Evolutionary conservation across 148 eudicot genomes (phyloP).

Genomic region (Vaccinium vitisidaea): DNA sequence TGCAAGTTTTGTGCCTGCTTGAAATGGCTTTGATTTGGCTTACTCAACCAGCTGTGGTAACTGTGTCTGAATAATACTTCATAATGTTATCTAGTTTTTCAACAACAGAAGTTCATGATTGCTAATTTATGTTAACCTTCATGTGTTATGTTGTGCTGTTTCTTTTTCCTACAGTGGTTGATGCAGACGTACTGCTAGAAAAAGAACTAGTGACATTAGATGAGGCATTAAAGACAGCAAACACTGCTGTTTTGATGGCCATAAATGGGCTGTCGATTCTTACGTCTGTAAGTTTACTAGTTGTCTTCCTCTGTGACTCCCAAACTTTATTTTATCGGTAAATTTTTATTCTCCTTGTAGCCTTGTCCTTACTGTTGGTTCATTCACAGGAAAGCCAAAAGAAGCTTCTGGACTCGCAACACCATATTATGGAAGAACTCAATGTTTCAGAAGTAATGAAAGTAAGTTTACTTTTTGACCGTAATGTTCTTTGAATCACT

Average conservation of each 20-base stretch:
- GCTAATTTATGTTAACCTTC: constrained; percentile 13
- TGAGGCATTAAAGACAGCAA: constrained; percentile 78
- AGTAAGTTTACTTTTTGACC: constrained; percentile 36
- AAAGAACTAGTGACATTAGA: constrained; percentile 88
- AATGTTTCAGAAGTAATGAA: constrained; percentile 43
- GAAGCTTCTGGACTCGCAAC: constrained; percentile 46
- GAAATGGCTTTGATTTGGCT: not conserved
- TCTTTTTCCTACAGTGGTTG: constrained; percentile 52
- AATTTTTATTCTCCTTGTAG: not conserved
- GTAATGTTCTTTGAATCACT: not conserved
- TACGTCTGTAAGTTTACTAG: constrained; percentile 57
- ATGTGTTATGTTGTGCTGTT: constrained; percentile 13
- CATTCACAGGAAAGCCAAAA: constrained; percentile 54
- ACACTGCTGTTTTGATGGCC: constrained; percentile 73
- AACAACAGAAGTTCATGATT: not conserved
- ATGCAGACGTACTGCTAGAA: constrained; percentile 72
- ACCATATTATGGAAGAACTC: constrained; percentile 44
- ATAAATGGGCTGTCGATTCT: constrained; percentile 64
- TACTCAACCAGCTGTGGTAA: not conserved
- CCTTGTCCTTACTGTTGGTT: constrained; percentile 6
- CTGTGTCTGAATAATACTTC: not conserved
- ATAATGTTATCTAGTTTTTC: not conserved
- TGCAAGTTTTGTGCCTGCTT: not conserved
- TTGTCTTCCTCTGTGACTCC: constrained; percentile 14
- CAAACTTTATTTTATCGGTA: not conserved